A percentile compares a stretch with the other conserved stretches of the same genome.
Evolutionary conservation across 495 filamentous ascomycete genomes (phyloP).

Genomic region (Staphylotrichum tortipilum): DNA sequence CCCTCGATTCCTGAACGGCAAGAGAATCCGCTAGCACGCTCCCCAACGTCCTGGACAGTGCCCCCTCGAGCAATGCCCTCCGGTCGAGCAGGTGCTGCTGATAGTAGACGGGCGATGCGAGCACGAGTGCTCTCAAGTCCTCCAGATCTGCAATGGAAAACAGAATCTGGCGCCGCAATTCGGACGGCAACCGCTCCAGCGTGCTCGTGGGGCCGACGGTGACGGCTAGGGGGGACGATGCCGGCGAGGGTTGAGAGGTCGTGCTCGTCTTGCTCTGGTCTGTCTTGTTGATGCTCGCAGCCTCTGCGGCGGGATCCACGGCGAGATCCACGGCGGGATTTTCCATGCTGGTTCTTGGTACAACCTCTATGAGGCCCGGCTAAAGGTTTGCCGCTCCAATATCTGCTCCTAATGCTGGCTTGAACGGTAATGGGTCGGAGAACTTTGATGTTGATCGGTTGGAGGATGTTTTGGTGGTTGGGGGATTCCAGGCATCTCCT

Average conservation of each 20-base stretch:
- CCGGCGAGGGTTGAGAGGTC: too few relatives aligned
- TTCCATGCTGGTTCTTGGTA: too few relatives aligned
- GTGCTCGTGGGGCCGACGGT: not conserved
- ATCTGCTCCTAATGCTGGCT: too few relatives aligned
- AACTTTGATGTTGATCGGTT: too few relatives aligned
- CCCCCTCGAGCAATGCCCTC: constrained; percentile 7
- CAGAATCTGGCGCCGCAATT: constrained; percentile 11
- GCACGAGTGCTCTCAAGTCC: constrained; percentile 16
- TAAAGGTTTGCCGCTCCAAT: too few relatives aligned
- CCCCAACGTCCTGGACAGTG: constrained; percentile 10
- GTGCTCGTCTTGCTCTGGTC: too few relatives aligned
- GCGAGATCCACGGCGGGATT: too few relatives aligned
- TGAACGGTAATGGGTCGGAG: too few relatives aligned
- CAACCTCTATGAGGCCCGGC: too few relatives aligned
- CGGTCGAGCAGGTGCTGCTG: constrained; percentile 21
- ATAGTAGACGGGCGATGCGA: constrained; percentile 24
- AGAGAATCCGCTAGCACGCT: constrained; percentile 13
- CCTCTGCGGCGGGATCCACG: too few relatives aligned
- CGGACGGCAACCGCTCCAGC: constrained; percentile 5
- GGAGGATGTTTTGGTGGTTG: too few relatives aligned
- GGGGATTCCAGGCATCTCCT: too few relatives aligned
- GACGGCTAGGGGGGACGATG: not conserved
- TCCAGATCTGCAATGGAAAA: constrained; percentile 8
- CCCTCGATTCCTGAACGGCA: constrained; percentile 7
- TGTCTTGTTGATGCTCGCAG: not conserved